Conservation (phyloP, 169 alveolate genomes). For the Plasmodium ovale region DNA sequence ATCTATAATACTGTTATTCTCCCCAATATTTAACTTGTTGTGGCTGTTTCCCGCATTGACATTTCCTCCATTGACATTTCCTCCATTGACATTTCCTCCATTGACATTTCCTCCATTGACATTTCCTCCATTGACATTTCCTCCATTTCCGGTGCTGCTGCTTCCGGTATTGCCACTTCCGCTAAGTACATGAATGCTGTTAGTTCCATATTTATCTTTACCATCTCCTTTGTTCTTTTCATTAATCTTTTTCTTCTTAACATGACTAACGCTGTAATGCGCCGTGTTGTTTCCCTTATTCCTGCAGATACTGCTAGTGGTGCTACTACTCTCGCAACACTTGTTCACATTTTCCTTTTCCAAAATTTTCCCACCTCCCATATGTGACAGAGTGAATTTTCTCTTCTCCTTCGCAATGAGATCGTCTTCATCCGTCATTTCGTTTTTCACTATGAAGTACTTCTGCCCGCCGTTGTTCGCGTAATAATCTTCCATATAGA, state of each 20-base stretch:
- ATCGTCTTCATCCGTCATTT: background rate
- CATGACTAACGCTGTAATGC: background rate
- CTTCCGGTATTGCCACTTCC: no score
- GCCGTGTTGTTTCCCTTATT: background rate
- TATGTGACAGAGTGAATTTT: background rate
- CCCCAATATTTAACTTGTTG: background rate
- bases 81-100: no score
- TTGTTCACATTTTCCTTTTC: background rate
- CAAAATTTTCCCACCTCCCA: background rate
- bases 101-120: no score
- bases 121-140: no score
- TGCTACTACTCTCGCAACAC: slow-evolving; percentile 22
- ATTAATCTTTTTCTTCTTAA: background rate
- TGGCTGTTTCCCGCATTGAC: background rate
- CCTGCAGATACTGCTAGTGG: background rate
- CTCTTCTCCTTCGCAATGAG: background rate
- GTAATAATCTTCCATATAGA: slow-evolving; percentile 6
- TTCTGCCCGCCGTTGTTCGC: background rate
- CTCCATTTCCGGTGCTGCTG: no score
- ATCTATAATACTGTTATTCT: no score
- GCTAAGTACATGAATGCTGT: no score
- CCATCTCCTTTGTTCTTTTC: background rate
- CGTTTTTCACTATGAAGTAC: slow-evolving; percentile 9
- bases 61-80: no score
- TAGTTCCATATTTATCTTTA: background rate